Conservation (phyloP, 768 basidiomycete genomes). For the Termitomyces sp. region DNA sequence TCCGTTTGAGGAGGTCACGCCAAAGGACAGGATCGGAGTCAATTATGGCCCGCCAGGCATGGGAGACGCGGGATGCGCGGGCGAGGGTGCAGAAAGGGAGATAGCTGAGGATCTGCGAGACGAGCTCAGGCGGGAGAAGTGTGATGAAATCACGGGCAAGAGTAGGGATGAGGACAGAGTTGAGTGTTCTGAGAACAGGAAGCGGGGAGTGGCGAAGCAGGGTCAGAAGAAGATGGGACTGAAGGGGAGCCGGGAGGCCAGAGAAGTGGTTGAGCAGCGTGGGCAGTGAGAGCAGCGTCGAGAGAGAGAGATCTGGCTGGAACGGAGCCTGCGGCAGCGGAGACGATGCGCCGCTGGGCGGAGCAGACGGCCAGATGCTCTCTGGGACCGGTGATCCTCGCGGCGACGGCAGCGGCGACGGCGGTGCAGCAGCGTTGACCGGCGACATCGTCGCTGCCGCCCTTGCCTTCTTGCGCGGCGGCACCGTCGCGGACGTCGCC, state of each 20-base stretch:
- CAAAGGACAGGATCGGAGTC: slow-evolving; percentile 89
- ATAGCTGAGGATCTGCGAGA: slow-evolving; percentile 81
- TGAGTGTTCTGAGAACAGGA: slow-evolving; percentile 84
- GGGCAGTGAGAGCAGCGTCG: slow-evolving; percentile 83
- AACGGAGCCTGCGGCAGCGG: slow-evolving; percentile 65
- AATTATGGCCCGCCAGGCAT: slow-evolving; percentile 86
- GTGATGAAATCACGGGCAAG: slow-evolving; percentile 93
- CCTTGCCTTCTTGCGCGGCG: slow-evolving; percentile 76
- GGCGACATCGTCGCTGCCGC: slow-evolving; percentile 58
- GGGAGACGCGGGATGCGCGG: slow-evolving; percentile 84
- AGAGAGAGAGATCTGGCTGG: slow-evolving; percentile 77
- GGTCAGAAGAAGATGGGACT: slow-evolving; percentile 91
- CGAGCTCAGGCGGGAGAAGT: slow-evolving; percentile 87
- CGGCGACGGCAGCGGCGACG: slow-evolving; percentile 80
- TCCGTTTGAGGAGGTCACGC: slow-evolving; percentile 78
- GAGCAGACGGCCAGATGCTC: slow-evolving; percentile 74
- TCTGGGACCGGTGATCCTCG: slow-evolving; percentile 79
- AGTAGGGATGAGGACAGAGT: slow-evolving; percentile 84
- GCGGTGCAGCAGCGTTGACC: slow-evolving; percentile 70
- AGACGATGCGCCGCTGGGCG: slow-evolving; percentile 73
- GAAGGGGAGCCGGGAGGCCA: slow-evolving; percentile 70
- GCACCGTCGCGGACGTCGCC: slow-evolving; percentile 41
- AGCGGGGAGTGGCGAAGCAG: slow-evolving; percentile 89
- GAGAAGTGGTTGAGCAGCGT: slow-evolving; percentile 78
- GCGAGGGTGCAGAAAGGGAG: slow-evolving; percentile 81